Percentiles rank a stretch among this genome's conserved stretches.
Evolutionary conservation across 768 basidiomycete genomes (phyloP).

Genomic region (Obba rivulosa): DNA sequence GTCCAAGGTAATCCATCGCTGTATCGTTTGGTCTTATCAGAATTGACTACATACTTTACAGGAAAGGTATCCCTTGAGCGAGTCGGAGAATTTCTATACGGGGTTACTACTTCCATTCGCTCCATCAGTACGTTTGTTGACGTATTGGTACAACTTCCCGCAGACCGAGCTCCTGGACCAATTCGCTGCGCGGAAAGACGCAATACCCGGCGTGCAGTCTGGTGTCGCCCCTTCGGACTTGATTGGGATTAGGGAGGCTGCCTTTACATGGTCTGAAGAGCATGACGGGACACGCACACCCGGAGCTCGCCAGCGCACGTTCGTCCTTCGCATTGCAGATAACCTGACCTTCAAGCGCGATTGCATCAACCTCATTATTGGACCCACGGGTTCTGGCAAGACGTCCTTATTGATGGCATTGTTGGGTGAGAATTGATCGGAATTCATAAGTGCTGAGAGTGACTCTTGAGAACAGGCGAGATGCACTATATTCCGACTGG

Average conservation of each 20-base stretch:
- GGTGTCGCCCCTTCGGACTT: slow-evolving; percentile 16
- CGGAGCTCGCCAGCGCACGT: slow-evolving; percentile 27
- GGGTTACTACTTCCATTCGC: slow-evolving; percentile 15
- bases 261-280: slow-evolving; percentile 51
- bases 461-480: slow-evolving; percentile 13
- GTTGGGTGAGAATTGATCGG: slow-evolving; percentile 11
- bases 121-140: not conserved
- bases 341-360: slow-evolving; percentile 23
- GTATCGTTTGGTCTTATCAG: not conserved
- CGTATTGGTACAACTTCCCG: not conserved
- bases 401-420: slow-evolving; percentile 28
- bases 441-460: not conserved
- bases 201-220: slow-evolving; percentile 5
- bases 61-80: slow-evolving; percentile 67
- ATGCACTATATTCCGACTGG: slow-evolving; percentile 55
- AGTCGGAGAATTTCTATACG: slow-evolving; percentile 40
- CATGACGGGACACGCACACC: slow-evolving; percentile 31
- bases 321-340: slow-evolving; percentile 23
- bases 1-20: slow-evolving; percentile 14
- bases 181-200: slow-evolving; percentile 21
- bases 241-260: slow-evolving; percentile 51
- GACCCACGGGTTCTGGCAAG: slow-evolving; percentile 28
- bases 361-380: slow-evolving; percentile 25
- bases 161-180: slow-evolving; percentile 47
- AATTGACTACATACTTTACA: not conserved